These are phyloP conservation scores for Urtica urens DNA, from an alignment of 306 rosid species.

Conservation along the genomic window DNA sequence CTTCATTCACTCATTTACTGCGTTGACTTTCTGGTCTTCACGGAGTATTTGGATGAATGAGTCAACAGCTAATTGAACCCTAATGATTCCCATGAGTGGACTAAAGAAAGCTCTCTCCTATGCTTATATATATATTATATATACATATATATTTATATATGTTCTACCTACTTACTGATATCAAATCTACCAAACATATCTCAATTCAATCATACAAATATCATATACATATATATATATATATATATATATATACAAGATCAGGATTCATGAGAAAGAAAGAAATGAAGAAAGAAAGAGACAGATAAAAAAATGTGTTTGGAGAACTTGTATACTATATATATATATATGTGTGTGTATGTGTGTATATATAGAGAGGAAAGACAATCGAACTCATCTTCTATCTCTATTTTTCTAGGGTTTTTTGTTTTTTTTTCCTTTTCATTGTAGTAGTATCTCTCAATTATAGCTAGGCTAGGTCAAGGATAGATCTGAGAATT, in stretches of 20 bases:
- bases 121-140: neutral
- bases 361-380: no score
- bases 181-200: neutral
- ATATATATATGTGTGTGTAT: no score
- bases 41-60: conserved; percentile 95
- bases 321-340: no score
- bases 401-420: neutral
- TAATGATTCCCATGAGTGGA: conserved; percentile 55
- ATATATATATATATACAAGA: neutral
- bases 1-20: conserved; percentile 87
- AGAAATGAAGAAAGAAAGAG: no score
- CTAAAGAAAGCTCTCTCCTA: conserved; percentile 85
- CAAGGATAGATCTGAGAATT: neutral
- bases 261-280: no score
- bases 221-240: neutral
- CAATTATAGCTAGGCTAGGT: conserved; percentile 1
- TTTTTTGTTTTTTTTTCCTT: no score
- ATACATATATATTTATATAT: neutral
- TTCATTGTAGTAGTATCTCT: neutral
- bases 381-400: no score
- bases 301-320: no score
- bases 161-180: neutral
- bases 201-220: neutral
- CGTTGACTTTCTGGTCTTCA: conserved; percentile 8
- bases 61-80: conserved; percentile 87